These are phyloP conservation scores for Ascochyta pisi DNA, from an alignment of 2,329 filamentous ascomycete genomes.

Conservation along the genomic window DNA sequence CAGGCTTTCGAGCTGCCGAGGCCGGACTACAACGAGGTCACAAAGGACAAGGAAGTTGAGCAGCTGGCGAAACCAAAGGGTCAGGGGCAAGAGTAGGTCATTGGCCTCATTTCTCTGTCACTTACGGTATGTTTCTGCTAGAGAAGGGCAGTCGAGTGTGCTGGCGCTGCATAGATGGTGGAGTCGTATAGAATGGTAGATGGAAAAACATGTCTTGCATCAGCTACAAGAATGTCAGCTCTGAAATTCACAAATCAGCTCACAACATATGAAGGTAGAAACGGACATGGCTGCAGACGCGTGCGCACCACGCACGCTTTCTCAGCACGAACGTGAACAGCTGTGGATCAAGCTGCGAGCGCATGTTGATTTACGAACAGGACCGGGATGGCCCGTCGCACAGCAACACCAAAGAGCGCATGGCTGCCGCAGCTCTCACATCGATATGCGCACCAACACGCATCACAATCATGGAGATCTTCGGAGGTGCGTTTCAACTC, in stretches of 20 bases:
- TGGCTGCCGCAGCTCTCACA: neutral
- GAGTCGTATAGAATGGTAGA: slow-evolving; percentile 8
- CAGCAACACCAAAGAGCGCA: neutral
- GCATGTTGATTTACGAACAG: neutral
- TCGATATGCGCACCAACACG: neutral
- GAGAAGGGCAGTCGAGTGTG: neutral
- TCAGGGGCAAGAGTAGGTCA: slow-evolving; percentile 32
- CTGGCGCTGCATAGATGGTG: neutral
- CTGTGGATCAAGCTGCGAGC: neutral
- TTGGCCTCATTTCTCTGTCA: neutral
- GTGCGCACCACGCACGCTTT: neutral
- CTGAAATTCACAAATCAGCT: neutral
- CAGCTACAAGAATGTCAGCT: neutral
- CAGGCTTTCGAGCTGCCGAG: slow-evolving; percentile 76
- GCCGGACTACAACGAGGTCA: slow-evolving; percentile 56
- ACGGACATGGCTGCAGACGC: neutral
- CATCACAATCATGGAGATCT: neutral
- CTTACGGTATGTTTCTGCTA: slow-evolving; percentile 8
- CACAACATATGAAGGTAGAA: no score
- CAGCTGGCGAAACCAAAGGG: slow-evolving; percentile 60
- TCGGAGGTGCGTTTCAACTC: neutral
- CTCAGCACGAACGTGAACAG: neutral
- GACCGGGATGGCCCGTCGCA: neutral
- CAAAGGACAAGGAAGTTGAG: slow-evolving; percentile 62
- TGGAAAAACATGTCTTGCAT: neutral